Conservation (phyloP, 129 eudicot species). For the Glebionis coronaria region DNA sequence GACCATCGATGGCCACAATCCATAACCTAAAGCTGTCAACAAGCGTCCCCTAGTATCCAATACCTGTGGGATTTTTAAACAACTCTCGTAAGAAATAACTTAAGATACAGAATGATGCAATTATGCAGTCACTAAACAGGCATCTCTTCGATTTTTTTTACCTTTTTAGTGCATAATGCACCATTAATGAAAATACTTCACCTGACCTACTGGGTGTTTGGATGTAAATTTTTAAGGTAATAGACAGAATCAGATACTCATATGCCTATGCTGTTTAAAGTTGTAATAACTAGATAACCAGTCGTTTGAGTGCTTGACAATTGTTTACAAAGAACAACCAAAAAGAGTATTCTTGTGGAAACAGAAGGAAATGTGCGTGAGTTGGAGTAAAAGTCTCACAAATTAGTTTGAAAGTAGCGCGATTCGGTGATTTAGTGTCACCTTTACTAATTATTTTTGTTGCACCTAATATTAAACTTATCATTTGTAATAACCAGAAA, state of each 20-base stretch:
- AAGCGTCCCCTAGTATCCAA: conserved; percentile 49
- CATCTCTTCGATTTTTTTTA: not conserved
- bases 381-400: not conserved
- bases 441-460: not conserved
- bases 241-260: not conserved
- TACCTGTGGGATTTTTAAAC: conserved; percentile 27
- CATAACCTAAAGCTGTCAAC: conserved; percentile 54
- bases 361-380: not conserved
- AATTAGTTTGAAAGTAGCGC: not conserved
- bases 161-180: not conserved
- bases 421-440: not conserved
- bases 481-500: not conserved
- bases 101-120: not conserved
- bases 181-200: not conserved
- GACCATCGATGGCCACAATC: conserved; percentile 58
- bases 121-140: not conserved
- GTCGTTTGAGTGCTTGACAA: not conserved
- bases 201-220: not conserved
- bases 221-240: not conserved
- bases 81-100: not conserved
- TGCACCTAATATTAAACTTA: not conserved
- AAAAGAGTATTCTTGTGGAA: not conserved
- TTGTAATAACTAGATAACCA: not conserved
- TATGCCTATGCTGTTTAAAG: not conserved
- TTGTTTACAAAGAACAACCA: not conserved